These are phyloP conservation scores for Emericellopsis cladophorae DNA, from an alignment of 2,329 filamentous ascomycete genomes.

Conservation along the genomic window DNA sequence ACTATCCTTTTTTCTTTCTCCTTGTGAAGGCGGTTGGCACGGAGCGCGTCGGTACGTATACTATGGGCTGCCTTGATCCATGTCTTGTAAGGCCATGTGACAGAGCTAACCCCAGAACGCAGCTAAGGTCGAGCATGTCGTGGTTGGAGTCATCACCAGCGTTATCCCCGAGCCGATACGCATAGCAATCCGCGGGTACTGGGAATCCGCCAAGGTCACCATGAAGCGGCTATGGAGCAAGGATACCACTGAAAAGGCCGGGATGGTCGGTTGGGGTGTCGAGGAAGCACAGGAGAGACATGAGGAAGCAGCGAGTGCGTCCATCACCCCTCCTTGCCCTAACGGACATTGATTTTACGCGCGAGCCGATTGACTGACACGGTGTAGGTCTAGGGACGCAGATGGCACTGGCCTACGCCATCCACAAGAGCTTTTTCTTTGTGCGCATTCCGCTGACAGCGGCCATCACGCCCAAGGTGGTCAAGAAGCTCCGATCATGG, in stretches of 20 bases:
- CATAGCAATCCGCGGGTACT: conserved; percentile 36
- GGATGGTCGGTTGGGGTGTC: conserved; percentile 47
- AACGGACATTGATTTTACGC: no score
- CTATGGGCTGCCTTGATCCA: neutral
- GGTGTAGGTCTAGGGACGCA: conserved; percentile 59
- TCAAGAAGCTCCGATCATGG: conserved; percentile 75
- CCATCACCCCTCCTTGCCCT: neutral
- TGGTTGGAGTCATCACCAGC: conserved; percentile 46
- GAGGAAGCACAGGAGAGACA: conserved; percentile 49
- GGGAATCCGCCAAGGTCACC: conserved; percentile 30
- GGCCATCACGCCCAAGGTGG: conserved; percentile 86
- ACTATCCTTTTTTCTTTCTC: conserved; percentile 92
- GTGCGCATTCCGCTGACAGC: conserved; percentile 85
- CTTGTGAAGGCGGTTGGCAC: conserved; percentile 73
- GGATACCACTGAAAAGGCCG: conserved; percentile 23
- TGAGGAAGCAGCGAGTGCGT: conserved; percentile 63
- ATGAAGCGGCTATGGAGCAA: conserved; percentile 12
- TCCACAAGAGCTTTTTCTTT: conserved; percentile 98
- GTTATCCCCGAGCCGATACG: conserved; percentile 48
- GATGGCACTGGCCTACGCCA: conserved; percentile 83
- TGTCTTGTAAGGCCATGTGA: neutral
- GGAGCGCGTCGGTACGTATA: conserved; percentile 61
- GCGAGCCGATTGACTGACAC: neutral
- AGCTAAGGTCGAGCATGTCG: conserved; percentile 53
- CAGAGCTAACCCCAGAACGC: neutral